A percentile compares a stretch with the other conserved stretches of the same genome.
phyloP scores from a whole-genome alignment of 345 rosid genomes.

The Linum trigynum region DNA sequence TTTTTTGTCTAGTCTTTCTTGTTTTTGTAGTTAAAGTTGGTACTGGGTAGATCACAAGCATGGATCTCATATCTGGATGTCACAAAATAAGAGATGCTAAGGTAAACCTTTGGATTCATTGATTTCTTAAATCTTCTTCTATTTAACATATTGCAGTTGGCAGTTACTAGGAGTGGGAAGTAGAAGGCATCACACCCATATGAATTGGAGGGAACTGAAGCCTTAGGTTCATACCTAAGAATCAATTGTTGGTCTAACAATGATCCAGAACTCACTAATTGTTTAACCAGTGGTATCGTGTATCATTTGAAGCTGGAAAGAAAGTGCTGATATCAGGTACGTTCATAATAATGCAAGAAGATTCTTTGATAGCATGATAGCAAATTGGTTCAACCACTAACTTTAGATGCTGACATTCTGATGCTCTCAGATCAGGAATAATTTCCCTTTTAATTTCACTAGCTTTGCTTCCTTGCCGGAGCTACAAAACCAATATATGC shows the following conservation, averaged over 20 bases:
- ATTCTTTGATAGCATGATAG: neutral
- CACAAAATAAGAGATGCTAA: no score
- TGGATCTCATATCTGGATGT: neutral
- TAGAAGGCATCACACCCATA: conserved; percentile 39
- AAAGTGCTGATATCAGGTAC: conserved; percentile 85
- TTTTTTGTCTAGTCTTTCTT: neutral
- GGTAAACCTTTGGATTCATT: neutral
- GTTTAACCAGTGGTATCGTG: conserved; percentile 77
- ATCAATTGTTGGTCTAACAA: conserved; percentile 54
- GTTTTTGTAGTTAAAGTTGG: neutral
- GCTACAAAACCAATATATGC: conserved; percentile 88
- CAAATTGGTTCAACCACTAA: no score
- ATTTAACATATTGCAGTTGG: conserved; percentile 36
- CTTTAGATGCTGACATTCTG: no score
- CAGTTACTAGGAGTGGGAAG: conserved; percentile 50
- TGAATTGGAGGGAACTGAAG: conserved; percentile 80
- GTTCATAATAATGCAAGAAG: neutral
- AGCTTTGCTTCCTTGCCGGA: conserved; percentile 38
- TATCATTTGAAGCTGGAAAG: conserved; percentile 61
- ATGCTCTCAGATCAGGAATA: neutral
- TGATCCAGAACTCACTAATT: conserved; percentile 62
- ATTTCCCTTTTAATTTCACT: conserved; percentile 4
- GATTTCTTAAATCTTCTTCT: conserved; percentile 14
- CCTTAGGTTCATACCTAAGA: conserved; percentile 66
- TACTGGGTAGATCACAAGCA: neutral